Base-by-base conservation (phyloP, 331 rosid genomes). In the Pyracantha coccinea region DNA sequence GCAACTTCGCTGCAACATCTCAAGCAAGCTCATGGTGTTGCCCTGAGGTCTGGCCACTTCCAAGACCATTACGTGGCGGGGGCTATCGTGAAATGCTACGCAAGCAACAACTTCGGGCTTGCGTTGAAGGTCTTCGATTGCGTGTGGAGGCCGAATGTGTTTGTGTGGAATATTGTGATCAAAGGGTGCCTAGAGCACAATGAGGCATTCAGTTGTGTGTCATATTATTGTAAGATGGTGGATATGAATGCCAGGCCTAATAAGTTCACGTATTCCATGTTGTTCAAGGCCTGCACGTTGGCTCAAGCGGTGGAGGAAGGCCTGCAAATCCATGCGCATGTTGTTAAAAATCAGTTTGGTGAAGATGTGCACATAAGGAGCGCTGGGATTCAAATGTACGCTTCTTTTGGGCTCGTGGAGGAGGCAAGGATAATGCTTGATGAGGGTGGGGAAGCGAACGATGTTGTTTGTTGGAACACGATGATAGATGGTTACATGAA, bases 361-460 rank as follows among this genome's bases (percentile, higher is more conserved):
- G 69, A 73, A 27, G 93, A 89, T 47, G 75, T 66, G 71, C 89
- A 85, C 61, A 79, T 85, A 38, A 86, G 70, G 69, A 86, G 88
- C 58, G 82, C 88, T 27, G 88, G 86, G n/a, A 85, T 86, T 86
- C 89, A 83, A 27, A 89, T 86, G 91, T 89, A 86, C 73, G 67
- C 85, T 3, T 83, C 88, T 28, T 79, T 83, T 62, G 88, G 89
- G 24, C 52, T 25, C 4, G 62, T 83, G n/a, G 75, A 45, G 38
- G 91, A 83, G 45, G 89, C 89, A 5, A 67, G 81, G 75, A 50
- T 72, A 47, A 69, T 85, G 62, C 78, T 88, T 11, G 78, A 76
- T 45, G 66, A 25, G 52, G 71, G 20, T 10, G 77, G 65, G 12
- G 77, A 77, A 12, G 78, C 55, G 23, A 32, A 27, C 10, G 89